Percentiles rank a stretch among this genome's conserved stretches.
Evolutionary conservation across 2,329 filamentous ascomycete genomes (phyloP).

Genomic region (Stylonectria norvegica): DNA sequence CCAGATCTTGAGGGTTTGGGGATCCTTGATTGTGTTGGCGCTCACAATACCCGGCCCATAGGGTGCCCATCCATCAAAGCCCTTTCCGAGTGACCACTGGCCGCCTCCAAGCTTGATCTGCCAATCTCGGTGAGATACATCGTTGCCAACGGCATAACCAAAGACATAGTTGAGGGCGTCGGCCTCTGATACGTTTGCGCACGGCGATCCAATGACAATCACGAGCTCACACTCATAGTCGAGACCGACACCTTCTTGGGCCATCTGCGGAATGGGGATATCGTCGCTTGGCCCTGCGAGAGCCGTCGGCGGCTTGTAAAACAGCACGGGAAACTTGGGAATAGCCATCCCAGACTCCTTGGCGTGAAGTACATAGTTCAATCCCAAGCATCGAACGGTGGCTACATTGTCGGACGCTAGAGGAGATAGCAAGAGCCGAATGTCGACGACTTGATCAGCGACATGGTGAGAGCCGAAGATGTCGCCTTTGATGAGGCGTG

Average conservation of each 20-base stretch:
- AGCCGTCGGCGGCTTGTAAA: conserved; percentile 61
- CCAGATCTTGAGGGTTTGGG: conserved; percentile 53
- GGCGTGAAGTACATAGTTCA: conserved; percentile 72
- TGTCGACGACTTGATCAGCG: conserved; percentile 57
- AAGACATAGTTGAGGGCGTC: conserved; percentile 69
- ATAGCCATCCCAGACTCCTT: conserved; percentile 66
- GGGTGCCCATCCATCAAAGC: conserved; percentile 73
- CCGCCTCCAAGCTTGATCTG: conserved; percentile 64
- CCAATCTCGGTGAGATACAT: conserved; percentile 78
- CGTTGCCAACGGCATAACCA: conserved; percentile 73
- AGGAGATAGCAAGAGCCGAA: conserved; percentile 58
- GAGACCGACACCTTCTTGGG: conserved; percentile 62
- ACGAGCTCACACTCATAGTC: conserved; percentile 83
- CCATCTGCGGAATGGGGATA: conserved; percentile 62
- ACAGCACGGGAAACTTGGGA: conserved; percentile 69
- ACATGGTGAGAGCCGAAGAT: conserved; percentile 64
- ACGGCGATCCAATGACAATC: conserved; percentile 66
- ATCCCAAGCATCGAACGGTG: conserved; percentile 64
- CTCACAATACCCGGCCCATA: conserved; percentile 70
- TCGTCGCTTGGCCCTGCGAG: conserved; percentile 62
- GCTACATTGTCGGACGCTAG: conserved; percentile 60
- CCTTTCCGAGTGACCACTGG: conserved; percentile 70
- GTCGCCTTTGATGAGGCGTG: conserved; percentile 60
- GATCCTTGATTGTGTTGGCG: conserved; percentile 51
- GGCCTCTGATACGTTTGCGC: conserved; percentile 60